Percentiles rank a stretch among this genome's conserved stretches.
Evolutionary conservation across 768 basidiomycete genomes (phyloP).

Genomic region (Plicaturopsis crispa): DNA sequence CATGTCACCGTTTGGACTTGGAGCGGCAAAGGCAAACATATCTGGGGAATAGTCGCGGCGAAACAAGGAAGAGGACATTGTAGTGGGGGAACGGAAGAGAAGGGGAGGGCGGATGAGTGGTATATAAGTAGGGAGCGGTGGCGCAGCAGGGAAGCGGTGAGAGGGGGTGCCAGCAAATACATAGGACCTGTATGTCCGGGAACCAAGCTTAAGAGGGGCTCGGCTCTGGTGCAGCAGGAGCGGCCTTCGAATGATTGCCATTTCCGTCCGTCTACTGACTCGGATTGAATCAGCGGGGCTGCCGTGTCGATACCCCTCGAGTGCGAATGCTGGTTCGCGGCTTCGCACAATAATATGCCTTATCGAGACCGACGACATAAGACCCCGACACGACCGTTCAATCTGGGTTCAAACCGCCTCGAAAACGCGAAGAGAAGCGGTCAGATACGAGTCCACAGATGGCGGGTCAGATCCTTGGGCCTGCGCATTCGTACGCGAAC

Average conservation of each 20-base stretch:
- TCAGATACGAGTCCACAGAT: no score
- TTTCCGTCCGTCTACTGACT: slow-evolving; percentile 27
- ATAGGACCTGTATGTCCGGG: slow-evolving; percentile 16
- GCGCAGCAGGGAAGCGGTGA: slow-evolving; percentile 23
- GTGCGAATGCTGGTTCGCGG: no score
- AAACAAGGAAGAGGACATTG: slow-evolving; percentile 36
- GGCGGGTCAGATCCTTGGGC: no score
- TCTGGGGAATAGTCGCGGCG: slow-evolving; percentile 25
- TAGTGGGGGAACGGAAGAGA: slow-evolving; percentile 15
- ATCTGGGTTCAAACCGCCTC: no score
- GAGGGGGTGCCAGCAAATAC: slow-evolving; percentile 21
- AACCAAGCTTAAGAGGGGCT: slow-evolving; percentile 34
- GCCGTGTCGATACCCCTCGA: no score
- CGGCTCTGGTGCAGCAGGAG: slow-evolving; percentile 23
- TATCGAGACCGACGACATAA: no score
- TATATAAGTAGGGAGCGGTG: slow-evolving; percentile 33
- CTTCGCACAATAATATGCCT: no score
- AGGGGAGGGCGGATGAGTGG: slow-evolving; percentile 11
- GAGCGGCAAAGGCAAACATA: slow-evolving; percentile 7
- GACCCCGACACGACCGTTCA: no score
- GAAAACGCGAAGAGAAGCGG: no score
- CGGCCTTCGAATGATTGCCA: slow-evolving; percentile 15
- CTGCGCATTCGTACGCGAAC: no score
- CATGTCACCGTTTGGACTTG: no score
- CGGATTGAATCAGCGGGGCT: slow-evolving; percentile 25